Base-by-base conservation (phyloP, 306 rosid genomes). In the Arachis stenosperma region DNA sequence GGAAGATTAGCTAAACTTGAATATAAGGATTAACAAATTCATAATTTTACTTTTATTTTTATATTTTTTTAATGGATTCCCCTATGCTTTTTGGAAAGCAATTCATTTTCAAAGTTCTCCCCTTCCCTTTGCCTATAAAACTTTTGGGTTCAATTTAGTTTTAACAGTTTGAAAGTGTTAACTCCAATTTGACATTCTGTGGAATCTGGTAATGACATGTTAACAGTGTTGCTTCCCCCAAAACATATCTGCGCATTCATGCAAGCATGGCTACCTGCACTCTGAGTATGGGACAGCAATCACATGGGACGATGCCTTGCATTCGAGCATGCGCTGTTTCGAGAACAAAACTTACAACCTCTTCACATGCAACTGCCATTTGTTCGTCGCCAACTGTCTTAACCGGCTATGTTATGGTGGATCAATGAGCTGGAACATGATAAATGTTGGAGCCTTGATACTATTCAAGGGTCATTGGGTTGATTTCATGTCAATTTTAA, bases 341-440 rank as follows among this genome's bases (percentile, higher is more conserved):
- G 98, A 95, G 85, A 85, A 63, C 65, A 90, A 82, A 78, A 84
- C 84, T 47, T 84, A 95, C 93, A 95, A 95, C 79, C 86, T 89
- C 48, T 91, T 95, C 86, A 95, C 96, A 0, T 95, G 99, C 86
- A 95, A 88, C 88, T 67, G 89, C 71, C 84, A 95, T 80, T 95
- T 89, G 0, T 95, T 90, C 15, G 95, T 79, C 2, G 97, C 96
- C 6, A 87, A 91, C 79, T 81, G 89, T 79, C 82, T 95, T 75
- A 95, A 91, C 68, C 92, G 96, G 73, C 48, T 90, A 1, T 74
- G 89, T 71, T 95, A 90, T 2, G 75, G 86, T 27, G 93, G 96
- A 60, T 91, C 96, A 67, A 87, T 91, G 97, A 75, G 66, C 56
- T 95, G 99, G 99, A 95, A 91, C 87, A 87, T 95, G 97, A 65